Evolutionary conservation across 805 yeast species (phyloP).

Genomic region (Metahyphopichia silvanorum): DNA sequence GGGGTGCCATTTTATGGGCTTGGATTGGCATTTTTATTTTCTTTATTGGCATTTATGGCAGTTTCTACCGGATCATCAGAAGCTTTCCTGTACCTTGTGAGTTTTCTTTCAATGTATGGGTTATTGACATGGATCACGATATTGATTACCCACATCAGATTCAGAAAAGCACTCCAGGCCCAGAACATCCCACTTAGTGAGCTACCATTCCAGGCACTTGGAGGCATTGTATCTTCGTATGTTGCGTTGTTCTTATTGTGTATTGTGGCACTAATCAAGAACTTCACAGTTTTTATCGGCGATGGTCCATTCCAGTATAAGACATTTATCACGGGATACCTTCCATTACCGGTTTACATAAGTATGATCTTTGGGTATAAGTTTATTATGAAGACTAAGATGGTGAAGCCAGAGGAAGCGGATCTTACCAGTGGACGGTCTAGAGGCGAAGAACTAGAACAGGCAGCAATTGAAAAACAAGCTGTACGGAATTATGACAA

Average conservation of each 20-base stretch:
- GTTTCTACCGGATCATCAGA: constrained; percentile 53
- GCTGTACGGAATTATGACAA: no score
- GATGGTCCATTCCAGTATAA: constrained; percentile 50
- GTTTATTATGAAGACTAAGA: constrained; percentile 25
- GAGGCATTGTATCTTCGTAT: no score
- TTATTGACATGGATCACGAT: constrained; percentile 74
- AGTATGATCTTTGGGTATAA: constrained; percentile 24
- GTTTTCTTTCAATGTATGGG: constrained; percentile 74
- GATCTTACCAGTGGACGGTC: constrained; percentile 26
- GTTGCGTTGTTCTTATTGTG: constrained; percentile 52
- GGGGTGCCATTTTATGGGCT: constrained; percentile 73
- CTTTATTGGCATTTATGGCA: constrained; percentile 69
- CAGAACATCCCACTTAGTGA: constrained; percentile 61
- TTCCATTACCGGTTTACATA: constrained; percentile 30
- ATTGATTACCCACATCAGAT: constrained; percentile 62
- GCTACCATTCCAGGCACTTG: constrained; percentile 74
- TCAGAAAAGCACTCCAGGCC: constrained; percentile 60
- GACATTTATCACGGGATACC: constrained; percentile 73
- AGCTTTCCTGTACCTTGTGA: constrained; percentile 67
- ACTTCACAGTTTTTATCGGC: constrained; percentile 69
- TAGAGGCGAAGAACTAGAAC: constrained; percentile 29
- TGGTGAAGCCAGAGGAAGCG: constrained; percentile 19
- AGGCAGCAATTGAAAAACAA: no score
- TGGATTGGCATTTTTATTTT: constrained; percentile 48
- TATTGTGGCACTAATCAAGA: constrained; percentile 60